phyloP scores from a whole-genome alignment of 148 eudicot species.

The Euryodendron excelsum region DNA sequence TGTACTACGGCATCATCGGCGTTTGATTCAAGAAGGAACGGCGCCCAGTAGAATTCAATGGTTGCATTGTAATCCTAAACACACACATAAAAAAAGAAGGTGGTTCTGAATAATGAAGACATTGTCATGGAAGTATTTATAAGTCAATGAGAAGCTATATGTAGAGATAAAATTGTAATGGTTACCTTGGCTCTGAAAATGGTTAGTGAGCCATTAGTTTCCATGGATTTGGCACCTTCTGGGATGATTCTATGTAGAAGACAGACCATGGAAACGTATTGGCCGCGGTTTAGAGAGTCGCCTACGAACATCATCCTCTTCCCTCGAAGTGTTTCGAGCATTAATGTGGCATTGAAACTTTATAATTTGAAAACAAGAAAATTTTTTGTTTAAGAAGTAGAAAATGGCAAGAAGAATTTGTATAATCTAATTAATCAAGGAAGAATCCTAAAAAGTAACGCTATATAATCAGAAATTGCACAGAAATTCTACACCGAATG shows the following conservation, averaged over 20 bases:
- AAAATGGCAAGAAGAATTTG: neutral
- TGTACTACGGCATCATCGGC: slow-evolving; percentile 75
- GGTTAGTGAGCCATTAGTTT: slow-evolving; percentile 53
- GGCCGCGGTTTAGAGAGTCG: slow-evolving; percentile 89
- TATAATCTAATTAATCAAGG: too few species aligned
- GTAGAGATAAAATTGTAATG: neutral
- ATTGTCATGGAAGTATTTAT: neutral
- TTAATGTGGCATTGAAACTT: slow-evolving; percentile 87
- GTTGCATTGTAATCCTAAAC: slow-evolving; percentile 84
- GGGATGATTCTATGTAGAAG: slow-evolving; percentile 80
- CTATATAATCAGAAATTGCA: too few species aligned
- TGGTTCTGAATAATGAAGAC: neutral
- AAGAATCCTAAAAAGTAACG: too few species aligned
- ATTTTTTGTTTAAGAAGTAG: neutral
- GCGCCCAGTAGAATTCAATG: slow-evolving; percentile 98
- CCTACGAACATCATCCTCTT: slow-evolving; percentile 92
- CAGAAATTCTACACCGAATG: too few species aligned
- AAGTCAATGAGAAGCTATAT: too few species aligned
- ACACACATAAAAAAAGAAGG: neutral
- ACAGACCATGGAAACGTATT: slow-evolving; percentile 74
- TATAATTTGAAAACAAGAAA: neutral
- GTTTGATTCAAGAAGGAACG: slow-evolving; percentile 87
- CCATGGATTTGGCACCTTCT: slow-evolving; percentile 67
- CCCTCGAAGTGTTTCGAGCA: slow-evolving; percentile 82
- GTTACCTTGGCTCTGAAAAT: slow-evolving; percentile 76